A percentile compares a stretch with the other conserved stretches of the same genome.
phyloP scores from a whole-genome alignment of 345 rosid species.

The Eucalyptus marginata region DNA sequence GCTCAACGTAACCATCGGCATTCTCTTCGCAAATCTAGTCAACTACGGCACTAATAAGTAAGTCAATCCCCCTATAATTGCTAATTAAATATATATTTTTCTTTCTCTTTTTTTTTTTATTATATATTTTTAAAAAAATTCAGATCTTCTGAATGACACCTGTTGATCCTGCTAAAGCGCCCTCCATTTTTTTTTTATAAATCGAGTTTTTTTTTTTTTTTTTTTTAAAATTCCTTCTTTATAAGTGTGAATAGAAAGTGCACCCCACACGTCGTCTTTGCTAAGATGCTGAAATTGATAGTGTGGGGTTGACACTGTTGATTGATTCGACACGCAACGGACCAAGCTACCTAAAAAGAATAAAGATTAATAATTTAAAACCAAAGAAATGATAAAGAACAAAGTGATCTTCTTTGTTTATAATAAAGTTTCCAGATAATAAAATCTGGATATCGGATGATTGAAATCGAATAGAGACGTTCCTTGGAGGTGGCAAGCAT shows the following conservation, averaged over 20 bases:
- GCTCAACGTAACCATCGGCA: constrained; percentile 90
- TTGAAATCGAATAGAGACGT: not conserved
- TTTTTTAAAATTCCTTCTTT: not conserved
- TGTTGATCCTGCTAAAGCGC: not conserved
- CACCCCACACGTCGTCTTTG: not conserved
- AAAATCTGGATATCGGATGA: not conserved
- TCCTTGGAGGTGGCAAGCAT: not conserved
- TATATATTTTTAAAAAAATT: not conserved
- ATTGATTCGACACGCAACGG: not conserved
- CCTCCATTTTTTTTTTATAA: not conserved
- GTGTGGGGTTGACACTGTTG: not conserved
- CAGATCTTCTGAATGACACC: not conserved
- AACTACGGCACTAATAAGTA: constrained; percentile 92
- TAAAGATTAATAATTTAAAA: not conserved
- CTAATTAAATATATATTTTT: not conserved
- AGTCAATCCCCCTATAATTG: not conserved
- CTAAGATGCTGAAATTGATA: not conserved
- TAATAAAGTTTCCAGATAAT: not conserved
- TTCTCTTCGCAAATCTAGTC: constrained; percentile 88
- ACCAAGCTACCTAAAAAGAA: not conserved
- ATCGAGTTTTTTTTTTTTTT: not conserved
- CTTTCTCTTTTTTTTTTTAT: not conserved
- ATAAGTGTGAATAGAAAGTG: not conserved
- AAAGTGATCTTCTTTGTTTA: not conserved
- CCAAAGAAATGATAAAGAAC: not conserved